These are phyloP conservation scores for Umbelopsis isabellina DNA, from an alignment of 192 early-diverging fungal species.

Conservation along the genomic window DNA sequence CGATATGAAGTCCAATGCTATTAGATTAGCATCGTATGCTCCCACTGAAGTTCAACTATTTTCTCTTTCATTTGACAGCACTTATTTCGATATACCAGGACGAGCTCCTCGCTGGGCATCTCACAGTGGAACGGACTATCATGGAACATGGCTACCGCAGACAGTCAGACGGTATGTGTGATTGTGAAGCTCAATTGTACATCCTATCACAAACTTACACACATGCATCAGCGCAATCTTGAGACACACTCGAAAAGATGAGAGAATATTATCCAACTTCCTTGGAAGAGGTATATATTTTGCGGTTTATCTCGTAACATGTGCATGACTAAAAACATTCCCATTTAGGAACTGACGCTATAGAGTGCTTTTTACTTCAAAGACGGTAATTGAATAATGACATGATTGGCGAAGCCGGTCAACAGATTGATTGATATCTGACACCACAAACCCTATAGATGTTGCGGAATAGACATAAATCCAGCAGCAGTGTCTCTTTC, in stretches of 20 bases:
- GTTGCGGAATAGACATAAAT: constrained; percentile 87
- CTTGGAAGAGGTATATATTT: constrained; percentile 70
- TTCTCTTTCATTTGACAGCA: constrained; percentile 75
- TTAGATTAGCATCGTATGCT: constrained; percentile 61
- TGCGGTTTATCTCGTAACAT: background rate
- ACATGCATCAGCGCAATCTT: constrained; percentile 60
- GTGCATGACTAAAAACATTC: background rate
- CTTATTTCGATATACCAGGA: constrained; percentile 91
- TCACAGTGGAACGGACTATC: constrained; percentile 93
- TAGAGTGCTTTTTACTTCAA: constrained; percentile 82
- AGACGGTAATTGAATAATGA: constrained; percentile 52
- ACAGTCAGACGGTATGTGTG: constrained; percentile 65
- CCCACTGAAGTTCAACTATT: constrained; percentile 72
- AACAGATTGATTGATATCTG: no score
- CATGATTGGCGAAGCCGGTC: no score
- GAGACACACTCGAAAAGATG: constrained; percentile 75
- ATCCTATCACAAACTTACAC: background rate
- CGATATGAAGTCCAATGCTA: constrained; percentile 47
- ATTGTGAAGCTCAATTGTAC: background rate
- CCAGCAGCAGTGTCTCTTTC: constrained; percentile 83
- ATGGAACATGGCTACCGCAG: constrained; percentile 93
- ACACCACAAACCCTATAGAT: constrained; percentile 38
- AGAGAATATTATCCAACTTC: constrained; percentile 88
- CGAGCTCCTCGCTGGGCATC: constrained; percentile 89
- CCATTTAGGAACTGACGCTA: constrained; percentile 76